Percentiles rank a stretch among this genome's conserved stretches.
phyloP scores from a whole-genome alignment of 225 moss, liverwort and hornwort species.

The Bryoerythrophyllum caledonicum region DNA sequence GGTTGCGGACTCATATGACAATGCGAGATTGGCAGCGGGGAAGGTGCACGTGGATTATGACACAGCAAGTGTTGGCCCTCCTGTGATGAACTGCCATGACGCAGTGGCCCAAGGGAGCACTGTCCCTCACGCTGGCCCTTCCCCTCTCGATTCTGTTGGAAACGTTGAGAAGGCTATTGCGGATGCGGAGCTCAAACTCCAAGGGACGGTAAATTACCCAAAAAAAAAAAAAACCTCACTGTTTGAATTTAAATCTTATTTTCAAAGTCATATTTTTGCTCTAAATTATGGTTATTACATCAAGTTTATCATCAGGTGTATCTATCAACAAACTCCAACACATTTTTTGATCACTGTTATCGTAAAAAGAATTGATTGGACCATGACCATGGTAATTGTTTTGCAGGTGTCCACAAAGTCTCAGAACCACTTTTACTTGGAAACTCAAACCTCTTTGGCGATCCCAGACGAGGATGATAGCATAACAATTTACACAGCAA shows the following conservation, averaged over 20 bases:
- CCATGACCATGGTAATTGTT: too few species aligned
- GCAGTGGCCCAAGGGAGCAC: constrained; percentile 50
- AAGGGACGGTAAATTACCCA: constrained; percentile 2
- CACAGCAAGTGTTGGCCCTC: constrained; percentile 29
- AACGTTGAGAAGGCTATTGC: constrained; percentile 22
- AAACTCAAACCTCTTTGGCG: constrained; percentile 57
- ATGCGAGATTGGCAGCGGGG: constrained; percentile 53
- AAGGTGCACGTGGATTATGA: constrained; percentile 64
- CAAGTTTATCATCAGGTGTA: too few species aligned
- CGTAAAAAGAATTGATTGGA: too few species aligned
- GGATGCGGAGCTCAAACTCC: constrained; percentile 17
- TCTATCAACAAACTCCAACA: background rate
- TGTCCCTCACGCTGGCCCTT: background rate
- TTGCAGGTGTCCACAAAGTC: constrained; percentile 51
- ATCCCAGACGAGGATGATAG: constrained; percentile 72
- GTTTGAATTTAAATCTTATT: too few species aligned
- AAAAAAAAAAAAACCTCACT: too few species aligned
- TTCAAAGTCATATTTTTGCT: too few species aligned
- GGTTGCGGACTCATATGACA: constrained; percentile 73
- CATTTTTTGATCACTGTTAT: background rate
- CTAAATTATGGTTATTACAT: too few species aligned
- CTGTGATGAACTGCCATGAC: constrained; percentile 55
- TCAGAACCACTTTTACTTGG: constrained; percentile 77
- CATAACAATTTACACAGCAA: constrained; percentile 58
- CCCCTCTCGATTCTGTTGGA: constrained; percentile 1